These are phyloP conservation scores for Chrysoporthe cubensis DNA, from an alignment of 2,329 filamentous ascomycete genomes.

Conservation along the genomic window DNA sequence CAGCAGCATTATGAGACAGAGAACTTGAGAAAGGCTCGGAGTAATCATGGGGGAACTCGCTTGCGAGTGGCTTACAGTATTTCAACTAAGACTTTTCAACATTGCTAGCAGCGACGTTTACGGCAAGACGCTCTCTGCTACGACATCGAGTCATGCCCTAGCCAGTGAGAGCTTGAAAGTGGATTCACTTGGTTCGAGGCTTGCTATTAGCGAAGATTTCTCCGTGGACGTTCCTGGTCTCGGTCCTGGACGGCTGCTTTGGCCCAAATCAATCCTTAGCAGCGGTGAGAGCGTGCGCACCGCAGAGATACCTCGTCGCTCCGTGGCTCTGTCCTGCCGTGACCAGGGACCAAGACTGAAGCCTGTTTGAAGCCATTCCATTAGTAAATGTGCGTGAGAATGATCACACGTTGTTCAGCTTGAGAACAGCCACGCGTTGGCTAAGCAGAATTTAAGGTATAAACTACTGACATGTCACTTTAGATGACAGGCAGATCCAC, in stretches of 20 bases:
- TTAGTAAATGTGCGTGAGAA: not conserved
- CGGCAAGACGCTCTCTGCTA: not conserved
- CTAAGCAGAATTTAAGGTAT: no score
- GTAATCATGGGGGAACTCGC: not conserved
- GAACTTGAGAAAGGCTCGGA: not conserved
- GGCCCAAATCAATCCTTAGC: not conserved
- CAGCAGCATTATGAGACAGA: not conserved
- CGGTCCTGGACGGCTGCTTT: not conserved
- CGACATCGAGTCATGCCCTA: not conserved
- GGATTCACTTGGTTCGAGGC: not conserved
- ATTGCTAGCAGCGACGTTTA: not conserved
- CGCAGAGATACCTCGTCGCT: not conserved
- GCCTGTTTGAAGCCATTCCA: not conserved
- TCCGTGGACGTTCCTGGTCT: not conserved
- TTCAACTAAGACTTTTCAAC: not conserved
- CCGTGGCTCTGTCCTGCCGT: not conserved
- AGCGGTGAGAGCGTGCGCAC: not conserved
- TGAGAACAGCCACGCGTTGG: no score
- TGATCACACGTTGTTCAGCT: no score
- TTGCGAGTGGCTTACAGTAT: not conserved
- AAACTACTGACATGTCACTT: no score
- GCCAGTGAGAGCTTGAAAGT: not conserved
- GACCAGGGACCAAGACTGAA: not conserved
- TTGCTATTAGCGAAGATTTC: not conserved
- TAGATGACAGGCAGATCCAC: not conserved